Percentiles rank a stretch among this genome's conserved stretches.
Evolutionary conservation across 345 rosid genomes (phyloP).

Genomic region (Eucalyptus albens): DNA sequence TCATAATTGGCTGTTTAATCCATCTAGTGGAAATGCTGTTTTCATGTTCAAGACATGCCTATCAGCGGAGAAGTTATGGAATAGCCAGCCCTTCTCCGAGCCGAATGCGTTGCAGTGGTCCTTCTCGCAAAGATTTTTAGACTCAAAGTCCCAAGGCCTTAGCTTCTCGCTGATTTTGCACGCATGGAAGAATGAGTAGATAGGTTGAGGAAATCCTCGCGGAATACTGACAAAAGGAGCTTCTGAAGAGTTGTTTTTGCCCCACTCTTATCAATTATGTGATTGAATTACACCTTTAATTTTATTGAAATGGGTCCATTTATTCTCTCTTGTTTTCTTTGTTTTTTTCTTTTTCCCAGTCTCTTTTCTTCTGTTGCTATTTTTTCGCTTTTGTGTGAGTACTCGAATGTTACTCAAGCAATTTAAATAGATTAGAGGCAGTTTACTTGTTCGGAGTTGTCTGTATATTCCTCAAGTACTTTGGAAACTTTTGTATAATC

Average conservation of each 20-base stretch:
- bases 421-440: slow-evolving; percentile 11
- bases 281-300: slow-evolving; percentile 20
- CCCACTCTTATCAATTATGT: slow-evolving; percentile 5
- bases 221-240: slow-evolving; percentile 30
- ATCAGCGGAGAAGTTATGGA: slow-evolving; percentile 61
- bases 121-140: slow-evolving; percentile 52
- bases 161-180: slow-evolving; percentile 75
- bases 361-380: not conserved
- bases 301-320: slow-evolving; percentile 6
- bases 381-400: not conserved
- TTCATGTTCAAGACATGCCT: slow-evolving; percentile 88
- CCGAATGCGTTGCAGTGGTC: slow-evolving; percentile 35
- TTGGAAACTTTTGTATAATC: not conserved
- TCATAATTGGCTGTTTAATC: slow-evolving; percentile 77
- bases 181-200: slow-evolving; percentile 85
- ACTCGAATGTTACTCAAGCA: slow-evolving; percentile 1
- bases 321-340: not conserved
- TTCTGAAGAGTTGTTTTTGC: slow-evolving; percentile 28
- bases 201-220: slow-evolving; percentile 7
- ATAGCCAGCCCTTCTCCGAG: slow-evolving; percentile 38
- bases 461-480: slow-evolving; percentile 5
- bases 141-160: slow-evolving; percentile 47
- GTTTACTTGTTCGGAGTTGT: slow-evolving; percentile 1
- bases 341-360: not conserved
- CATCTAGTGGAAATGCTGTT: slow-evolving; percentile 66